Conservation (phyloP, 768 basidiomycete genomes). For the Mycena albidolilacea region DNA sequence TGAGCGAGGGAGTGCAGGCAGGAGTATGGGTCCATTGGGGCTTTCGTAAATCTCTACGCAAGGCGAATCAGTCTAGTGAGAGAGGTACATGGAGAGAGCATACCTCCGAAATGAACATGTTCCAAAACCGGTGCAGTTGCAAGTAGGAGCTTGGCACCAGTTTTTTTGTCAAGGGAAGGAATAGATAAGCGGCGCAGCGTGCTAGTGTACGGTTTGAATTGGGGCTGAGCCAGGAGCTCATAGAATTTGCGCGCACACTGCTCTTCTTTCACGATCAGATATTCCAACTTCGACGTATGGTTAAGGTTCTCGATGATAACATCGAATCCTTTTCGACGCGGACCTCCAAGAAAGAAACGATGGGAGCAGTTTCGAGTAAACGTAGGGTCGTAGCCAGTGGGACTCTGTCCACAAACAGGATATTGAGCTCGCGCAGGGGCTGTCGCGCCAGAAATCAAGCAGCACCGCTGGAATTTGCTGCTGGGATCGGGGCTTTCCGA, state of each 20-base stretch:
- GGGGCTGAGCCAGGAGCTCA: neutral
- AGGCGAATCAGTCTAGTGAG: neutral
- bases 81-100: neutral
- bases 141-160: neutral
- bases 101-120: neutral
- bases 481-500: too few species aligned
- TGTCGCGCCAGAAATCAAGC: too few species aligned
- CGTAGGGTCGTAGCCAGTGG: too few species aligned
- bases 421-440: too few species aligned
- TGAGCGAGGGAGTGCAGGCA: neutral
- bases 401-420: too few species aligned
- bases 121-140: neutral
- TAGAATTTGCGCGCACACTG: neutral
- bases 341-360: too few species aligned
- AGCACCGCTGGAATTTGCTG: too few species aligned
- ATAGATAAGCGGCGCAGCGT: neutral
- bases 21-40: neutral
- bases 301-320: too few species aligned
- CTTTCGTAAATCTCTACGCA: neutral
- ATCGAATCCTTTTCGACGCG: too few species aligned
- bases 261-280: too few species aligned
- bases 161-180: neutral
- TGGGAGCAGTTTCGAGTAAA: too few species aligned
- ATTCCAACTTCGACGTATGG: too few species aligned
- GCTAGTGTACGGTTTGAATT: neutral